These are phyloP conservation scores for Acidiella bohemica DNA, from an alignment of 495 filamentous ascomycete genomes.

Conservation along the genomic window DNA sequence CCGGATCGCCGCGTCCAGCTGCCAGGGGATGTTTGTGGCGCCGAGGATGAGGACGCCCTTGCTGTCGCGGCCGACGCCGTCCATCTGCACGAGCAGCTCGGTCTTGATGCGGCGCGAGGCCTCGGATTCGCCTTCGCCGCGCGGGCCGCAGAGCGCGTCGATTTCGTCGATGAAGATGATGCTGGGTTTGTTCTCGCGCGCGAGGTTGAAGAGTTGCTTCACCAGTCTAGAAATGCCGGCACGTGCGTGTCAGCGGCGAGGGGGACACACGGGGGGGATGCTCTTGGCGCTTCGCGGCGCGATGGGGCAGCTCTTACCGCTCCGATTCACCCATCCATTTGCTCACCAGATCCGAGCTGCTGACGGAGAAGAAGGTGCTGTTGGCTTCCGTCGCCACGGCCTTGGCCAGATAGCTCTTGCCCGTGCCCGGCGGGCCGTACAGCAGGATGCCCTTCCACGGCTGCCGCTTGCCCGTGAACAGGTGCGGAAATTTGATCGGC, in stretches of 20 bases:
- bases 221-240: slow-evolving; percentile 50
- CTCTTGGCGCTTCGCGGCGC: too few species aligned
- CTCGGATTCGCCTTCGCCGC: slow-evolving; percentile 95
- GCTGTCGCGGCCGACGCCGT: slow-evolving; percentile 89
- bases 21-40: slow-evolving; percentile 98
- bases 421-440: slow-evolving; percentile 91
- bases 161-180: slow-evolving; percentile 99
- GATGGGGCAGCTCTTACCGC: slow-evolving; percentile 42
- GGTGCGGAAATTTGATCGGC: slow-evolving; percentile 94
- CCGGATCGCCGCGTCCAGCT: slow-evolving; percentile 94
- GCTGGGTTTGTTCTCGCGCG: slow-evolving; percentile 90
- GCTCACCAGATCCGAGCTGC: slow-evolving; percentile 86
- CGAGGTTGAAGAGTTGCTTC: slow-evolving; percentile 95
- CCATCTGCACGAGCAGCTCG: slow-evolving; percentile 97
- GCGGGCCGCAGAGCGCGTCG: slow-evolving; percentile 88
- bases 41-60: slow-evolving; percentile 90
- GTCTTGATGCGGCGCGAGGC: slow-evolving; percentile 96
- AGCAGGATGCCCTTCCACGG: slow-evolving; percentile 97
- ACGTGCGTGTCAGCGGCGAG: too few species aligned
- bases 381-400: slow-evolving; percentile 97
- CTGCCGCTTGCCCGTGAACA: slow-evolving; percentile 92
- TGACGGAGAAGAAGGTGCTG: slow-evolving; percentile 98
- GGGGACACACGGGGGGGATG: too few species aligned
- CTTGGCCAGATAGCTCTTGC: slow-evolving; percentile 93
- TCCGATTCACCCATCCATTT: slow-evolving; percentile 99